Percentiles rank a stretch among this genome's conserved stretches.
Evolutionary conservation across 176 grass and related monocot genomes (phyloP).

Genomic region (Panicum miliaceum): DNA sequence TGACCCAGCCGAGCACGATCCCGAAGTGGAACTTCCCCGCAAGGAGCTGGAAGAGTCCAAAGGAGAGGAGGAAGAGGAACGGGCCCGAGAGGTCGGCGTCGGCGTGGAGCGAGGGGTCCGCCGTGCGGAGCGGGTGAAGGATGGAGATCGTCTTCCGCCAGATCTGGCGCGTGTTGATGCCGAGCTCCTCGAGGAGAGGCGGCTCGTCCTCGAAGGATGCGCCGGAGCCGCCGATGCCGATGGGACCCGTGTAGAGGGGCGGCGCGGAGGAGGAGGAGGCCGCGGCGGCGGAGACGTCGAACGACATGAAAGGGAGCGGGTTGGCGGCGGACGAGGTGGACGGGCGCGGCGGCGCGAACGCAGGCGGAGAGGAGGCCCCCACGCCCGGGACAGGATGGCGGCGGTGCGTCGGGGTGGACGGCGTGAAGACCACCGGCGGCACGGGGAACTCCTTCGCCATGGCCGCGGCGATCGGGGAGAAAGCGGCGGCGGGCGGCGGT

Average conservation of each 20-base stretch:
- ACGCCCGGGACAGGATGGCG: conserved; percentile 40
- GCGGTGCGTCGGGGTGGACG: conserved; percentile 55
- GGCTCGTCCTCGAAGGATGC: conserved; percentile 87
- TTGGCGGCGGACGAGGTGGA: conserved; percentile 55
- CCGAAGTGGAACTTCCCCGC: conserved; percentile 96
- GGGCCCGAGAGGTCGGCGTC: conserved; percentile 93
- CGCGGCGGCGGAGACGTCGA: conserved; percentile 62
- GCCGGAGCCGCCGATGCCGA: conserved; percentile 45
- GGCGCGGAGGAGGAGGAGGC: conserved; percentile 64
- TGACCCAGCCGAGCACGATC: conserved; percentile 95
- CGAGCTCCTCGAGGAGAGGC: conserved; percentile 94
- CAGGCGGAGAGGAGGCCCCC: conserved; percentile 42
- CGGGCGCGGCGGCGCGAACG: conserved; percentile 76
- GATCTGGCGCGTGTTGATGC: conserved; percentile 99
- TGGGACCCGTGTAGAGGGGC: conserved; percentile 64
- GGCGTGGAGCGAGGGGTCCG: conserved; percentile 73
- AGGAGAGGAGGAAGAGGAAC: conserved; percentile 87
- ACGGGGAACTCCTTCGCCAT: conserved; percentile 95
- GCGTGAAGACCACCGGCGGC: conserved; percentile 78
- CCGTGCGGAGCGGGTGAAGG: conserved; percentile 83
- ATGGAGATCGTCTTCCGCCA: conserved; percentile 94
- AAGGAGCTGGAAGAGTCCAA: conserved; percentile 93
- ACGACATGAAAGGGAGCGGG: conserved; percentile 94
- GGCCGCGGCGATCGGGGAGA: conserved; percentile 28
- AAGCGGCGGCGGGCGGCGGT: not conserved